phyloP scores from a whole-genome alignment of 495 filamentous ascomycete genomes.

The Podospora conica region DNA sequence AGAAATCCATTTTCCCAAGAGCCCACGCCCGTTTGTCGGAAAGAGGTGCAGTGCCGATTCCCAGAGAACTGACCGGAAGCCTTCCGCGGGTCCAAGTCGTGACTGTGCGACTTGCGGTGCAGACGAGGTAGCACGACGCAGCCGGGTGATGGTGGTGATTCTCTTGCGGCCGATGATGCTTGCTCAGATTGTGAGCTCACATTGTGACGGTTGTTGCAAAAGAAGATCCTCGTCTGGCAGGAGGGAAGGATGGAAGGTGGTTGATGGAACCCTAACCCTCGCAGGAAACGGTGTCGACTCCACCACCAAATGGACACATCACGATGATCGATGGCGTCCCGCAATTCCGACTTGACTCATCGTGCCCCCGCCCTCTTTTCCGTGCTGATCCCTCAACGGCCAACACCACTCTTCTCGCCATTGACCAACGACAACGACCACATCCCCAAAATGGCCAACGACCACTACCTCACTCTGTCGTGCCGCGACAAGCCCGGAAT shows the following conservation, averaged over 20 bases:
- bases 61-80: not conserved
- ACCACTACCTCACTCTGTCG: slow-evolving; percentile 68
- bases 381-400: not conserved
- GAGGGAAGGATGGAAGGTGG: no score
- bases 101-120: not conserved
- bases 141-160: not conserved
- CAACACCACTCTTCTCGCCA: not conserved
- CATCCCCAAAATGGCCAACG: slow-evolving; percentile 27
- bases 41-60: no score
- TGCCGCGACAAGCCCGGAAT: slow-evolving; percentile 71
- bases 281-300: not conserved
- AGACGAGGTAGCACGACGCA: not conserved
- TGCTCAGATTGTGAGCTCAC: not conserved
- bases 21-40: no score
- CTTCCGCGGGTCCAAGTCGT: not conserved
- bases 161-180: not conserved
- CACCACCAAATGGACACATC: slow-evolving; percentile 1
- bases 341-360: not conserved
- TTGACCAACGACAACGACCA: not conserved
- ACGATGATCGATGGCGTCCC: not conserved
- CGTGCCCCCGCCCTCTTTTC: not conserved
- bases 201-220: not conserved
- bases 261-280: not conserved
- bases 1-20: no score
- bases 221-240: no score